Evolutionary conservation across 2,329 filamentous ascomycete genomes (phyloP), one percentile per base, ranked within the genome.

Genomic region (Arthrobotrys sphaeroides): DNA sequence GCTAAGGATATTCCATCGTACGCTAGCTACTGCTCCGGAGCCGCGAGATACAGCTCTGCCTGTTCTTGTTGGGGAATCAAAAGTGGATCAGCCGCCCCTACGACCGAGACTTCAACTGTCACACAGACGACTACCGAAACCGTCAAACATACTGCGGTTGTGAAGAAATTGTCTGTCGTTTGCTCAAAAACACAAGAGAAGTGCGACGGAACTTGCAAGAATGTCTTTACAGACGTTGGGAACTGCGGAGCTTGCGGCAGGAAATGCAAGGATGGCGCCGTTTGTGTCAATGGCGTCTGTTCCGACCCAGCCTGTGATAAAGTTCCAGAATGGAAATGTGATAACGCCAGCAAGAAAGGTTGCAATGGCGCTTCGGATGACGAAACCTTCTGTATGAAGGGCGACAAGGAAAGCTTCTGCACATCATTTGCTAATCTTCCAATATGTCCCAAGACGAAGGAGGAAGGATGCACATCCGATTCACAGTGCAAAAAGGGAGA

Each of bases 71-170:
- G 70, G 70, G 70, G 62, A 31, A 75, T 59, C 20, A 61, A 43
- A 10, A 51, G 20, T 13, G 16, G 18, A 22, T 24, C 38, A 1
- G 38, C 68, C 36, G 59, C 67, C 10, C n/a, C 42, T 10, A 16
- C 33, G 13, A 49, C 66, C 33, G 18, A 42, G 62, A 62, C 72
- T 3, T 38, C 16, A 22, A 49, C 73, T 7, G 73, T 79, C 43
- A 79, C 73, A 40, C 74, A 77, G 12, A 77, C 78, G 28, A 59
- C 76, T n/a, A 45, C 47, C 3, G 13, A 20, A 20, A 53, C 55
- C 1, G 31, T 40, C 10, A 33, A 22, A 2, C 13, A 57, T 12
- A 67, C 61, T 7, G 42, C 51, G 18, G 31, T 40, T 20, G 22
- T 26, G 9, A 22, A 57, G 20, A 61, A 67, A 42, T 2, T n/a